Evolutionary conservation across 148 eudicot genomes (phyloP).

Genomic region (Rhododendron simsii): DNA sequence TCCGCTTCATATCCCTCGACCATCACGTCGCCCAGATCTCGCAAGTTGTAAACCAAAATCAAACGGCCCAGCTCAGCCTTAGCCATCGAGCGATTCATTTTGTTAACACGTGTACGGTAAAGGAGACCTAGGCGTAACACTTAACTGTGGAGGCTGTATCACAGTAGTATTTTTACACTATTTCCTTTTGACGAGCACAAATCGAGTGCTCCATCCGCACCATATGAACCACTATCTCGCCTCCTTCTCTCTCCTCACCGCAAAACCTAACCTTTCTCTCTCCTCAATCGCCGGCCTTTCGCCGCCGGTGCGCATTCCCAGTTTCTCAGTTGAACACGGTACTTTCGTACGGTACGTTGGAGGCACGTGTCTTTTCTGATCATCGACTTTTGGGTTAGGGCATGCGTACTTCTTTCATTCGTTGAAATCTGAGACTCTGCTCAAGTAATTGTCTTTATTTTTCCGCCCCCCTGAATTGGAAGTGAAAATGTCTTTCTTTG

Average conservation of each 20-base stretch:
- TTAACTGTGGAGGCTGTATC: background rate
- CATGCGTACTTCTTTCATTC: background rate
- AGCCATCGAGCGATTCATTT: background rate
- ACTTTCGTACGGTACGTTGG: background rate
- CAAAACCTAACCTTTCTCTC: constrained; percentile 12
- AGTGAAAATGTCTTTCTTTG: background rate
- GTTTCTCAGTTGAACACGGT: background rate
- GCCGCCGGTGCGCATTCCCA: constrained; percentile 3
- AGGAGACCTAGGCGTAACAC: background rate
- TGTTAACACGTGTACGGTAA: background rate
- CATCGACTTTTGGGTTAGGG: background rate
- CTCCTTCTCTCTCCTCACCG: background rate
- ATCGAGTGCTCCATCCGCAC: constrained; percentile 26
- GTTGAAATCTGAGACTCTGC: background rate
- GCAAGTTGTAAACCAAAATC: background rate
- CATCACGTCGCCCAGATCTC: too few species aligned
- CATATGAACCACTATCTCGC: background rate
- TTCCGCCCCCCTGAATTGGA: background rate
- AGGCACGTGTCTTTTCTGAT: constrained; percentile 4
- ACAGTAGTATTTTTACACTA: background rate
- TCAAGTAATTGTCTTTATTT: background rate
- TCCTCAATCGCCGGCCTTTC: background rate
- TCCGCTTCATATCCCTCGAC: too few species aligned
- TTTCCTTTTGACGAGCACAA: constrained; percentile 10
- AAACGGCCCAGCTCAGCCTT: background rate